These are phyloP conservation scores for Barbarea vulgaris DNA, from an alignment of 345 rosid genomes.

Conservation along the genomic window DNA sequence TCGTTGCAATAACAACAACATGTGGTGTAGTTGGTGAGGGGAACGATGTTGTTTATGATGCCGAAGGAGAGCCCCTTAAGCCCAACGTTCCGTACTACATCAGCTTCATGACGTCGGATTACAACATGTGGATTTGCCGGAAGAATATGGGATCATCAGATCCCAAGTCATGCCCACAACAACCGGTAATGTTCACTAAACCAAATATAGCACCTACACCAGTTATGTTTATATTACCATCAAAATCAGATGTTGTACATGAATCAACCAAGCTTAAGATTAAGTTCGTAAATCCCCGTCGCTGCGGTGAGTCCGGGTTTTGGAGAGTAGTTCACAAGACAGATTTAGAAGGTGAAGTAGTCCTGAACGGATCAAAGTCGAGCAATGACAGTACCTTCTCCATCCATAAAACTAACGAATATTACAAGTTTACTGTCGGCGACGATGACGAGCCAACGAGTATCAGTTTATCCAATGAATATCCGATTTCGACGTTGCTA, in stretches of 20 bases:
- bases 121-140: conserved; percentile 32
- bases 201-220: conserved; percentile 16
- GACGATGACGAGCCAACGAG: not conserved
- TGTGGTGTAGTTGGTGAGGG: conserved; percentile 9
- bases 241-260: not conserved
- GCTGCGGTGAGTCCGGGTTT: not conserved
- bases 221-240: not conserved
- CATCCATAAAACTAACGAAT: conserved; percentile 15
- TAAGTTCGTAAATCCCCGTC: not conserved
- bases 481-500: not conserved
- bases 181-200: conserved; percentile 34
- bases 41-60: conserved; percentile 14
- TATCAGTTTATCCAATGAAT: conserved; percentile 21
- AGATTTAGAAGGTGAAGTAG: conserved; percentile 14
- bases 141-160: not conserved
- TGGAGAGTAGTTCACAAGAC: conserved; percentile 28
- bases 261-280: conserved; percentile 22
- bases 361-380: conserved; percentile 6
- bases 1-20: conserved; percentile 17
- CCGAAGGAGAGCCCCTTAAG: not conserved
- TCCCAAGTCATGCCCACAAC: conserved; percentile 26
- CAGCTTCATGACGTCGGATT: conserved; percentile 32
- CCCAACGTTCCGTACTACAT: conserved; percentile 28
- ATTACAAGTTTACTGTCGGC: conserved; percentile 10
- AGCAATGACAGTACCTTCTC: conserved; percentile 13